A percentile compares a stretch with the other conserved stretches of the same genome.
Conservation (phyloP, 768 basidiomycete genomes). For the Tubosaeta sp. region DNA sequence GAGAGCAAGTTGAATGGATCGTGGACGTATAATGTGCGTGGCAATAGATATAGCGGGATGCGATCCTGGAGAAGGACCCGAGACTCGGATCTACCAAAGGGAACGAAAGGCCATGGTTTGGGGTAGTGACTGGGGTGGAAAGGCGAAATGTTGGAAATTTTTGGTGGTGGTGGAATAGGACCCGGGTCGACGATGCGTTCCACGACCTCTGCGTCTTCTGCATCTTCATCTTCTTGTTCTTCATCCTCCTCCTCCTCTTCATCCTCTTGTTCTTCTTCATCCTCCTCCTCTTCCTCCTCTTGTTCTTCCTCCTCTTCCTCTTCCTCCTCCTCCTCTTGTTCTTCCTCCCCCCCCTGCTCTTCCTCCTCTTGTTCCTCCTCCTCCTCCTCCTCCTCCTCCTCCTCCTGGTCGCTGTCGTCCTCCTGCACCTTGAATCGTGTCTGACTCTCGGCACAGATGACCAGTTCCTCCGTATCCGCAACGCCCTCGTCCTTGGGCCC, state of each 20-base stretch:
- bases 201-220: background rate
- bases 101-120: slow-evolving; percentile 37
- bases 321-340: background rate
- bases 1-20: slow-evolving; percentile 38
- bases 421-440: background rate
- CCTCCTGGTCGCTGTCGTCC: too few relatives aligned
- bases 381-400: background rate
- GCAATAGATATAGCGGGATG: slow-evolving; percentile 34
- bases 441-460: slow-evolving; percentile 6
- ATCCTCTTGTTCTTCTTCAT: background rate
- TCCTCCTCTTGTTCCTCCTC: background rate
- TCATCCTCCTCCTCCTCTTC: background rate
- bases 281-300: background rate
- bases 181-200: background rate
- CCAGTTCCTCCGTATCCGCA: slow-evolving; percentile 14
- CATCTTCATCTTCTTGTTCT: background rate
- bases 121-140: slow-evolving; percentile 38
- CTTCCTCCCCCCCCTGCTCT: too few relatives aligned
- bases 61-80: slow-evolving; percentile 31
- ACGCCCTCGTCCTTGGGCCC: slow-evolving; percentile 15
- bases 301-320: too few relatives aligned
- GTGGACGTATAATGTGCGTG: slow-evolving; percentile 40
- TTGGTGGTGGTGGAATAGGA: background rate
- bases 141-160: slow-evolving; percentile 16
- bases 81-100: slow-evolving; percentile 26